Base-by-base conservation (phyloP, 208 protist genomes). In the Wallacemonas sp. region DNA sequence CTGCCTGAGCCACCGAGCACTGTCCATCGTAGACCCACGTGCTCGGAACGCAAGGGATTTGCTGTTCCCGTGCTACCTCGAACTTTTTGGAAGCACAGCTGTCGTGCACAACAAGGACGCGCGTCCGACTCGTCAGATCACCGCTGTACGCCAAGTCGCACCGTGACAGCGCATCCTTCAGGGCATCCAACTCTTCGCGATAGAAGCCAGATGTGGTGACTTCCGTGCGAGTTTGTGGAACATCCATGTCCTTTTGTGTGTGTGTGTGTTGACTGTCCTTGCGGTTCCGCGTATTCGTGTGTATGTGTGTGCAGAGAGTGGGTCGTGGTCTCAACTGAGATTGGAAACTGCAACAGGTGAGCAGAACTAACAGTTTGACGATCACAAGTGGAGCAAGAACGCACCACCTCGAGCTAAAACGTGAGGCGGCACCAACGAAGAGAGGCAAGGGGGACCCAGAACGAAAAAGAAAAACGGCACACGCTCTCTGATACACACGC, bases 201-300 rank as follows among this genome's bases (percentile, higher is more conserved):
- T 83, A 72, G 43, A 90, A 79, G 48, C 72, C 83, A 2, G 76
- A 80, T 46, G 83, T 85, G 56, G 83, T 85, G 48, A 90, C 80
- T 57, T 85, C 69, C 49, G 80, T 85, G 16, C 63, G 48, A 14
- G 61, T 74, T 5, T 65, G 67, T n/a, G 73, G 66, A n/a, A 78
- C 67, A 27, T 74, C 61, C 67, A 71, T 78, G 16, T 34, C 11
- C 9, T 2, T 23, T 23, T 4, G 1, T 2, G 16, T 33, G 30
- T 23, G 19, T 12, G n/a, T n/a, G n/a, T n/a, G n/a, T n/a, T n/a
- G n/a, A n/a, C n/a, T n/a, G n/a, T n/a, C n/a, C n/a, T n/a, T 33
- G n/a, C 23, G 46, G 30, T 23, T 71, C 36, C 36, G 36, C 36
- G 6, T 6, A 6, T 41, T 41, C 36, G 36, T 41, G n/a, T n/a